These are phyloP conservation scores for Boletus insuetus DNA, from an alignment of 768 basidiomycete genomes.

Conservation along the genomic window DNA sequence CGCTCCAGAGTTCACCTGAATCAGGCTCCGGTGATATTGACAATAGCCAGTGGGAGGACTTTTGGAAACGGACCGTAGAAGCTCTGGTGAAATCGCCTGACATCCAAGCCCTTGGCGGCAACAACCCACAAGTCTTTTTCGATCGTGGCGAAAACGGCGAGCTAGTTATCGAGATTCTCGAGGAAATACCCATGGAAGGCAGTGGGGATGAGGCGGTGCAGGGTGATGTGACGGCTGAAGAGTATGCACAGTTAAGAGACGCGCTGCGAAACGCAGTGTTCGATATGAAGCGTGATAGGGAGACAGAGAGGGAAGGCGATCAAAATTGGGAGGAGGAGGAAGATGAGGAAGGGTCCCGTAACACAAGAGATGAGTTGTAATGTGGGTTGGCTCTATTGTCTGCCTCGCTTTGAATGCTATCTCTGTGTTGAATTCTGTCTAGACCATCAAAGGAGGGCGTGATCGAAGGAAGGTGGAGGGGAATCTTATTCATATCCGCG, in stretches of 20 bases:
- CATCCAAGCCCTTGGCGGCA: conserved; percentile 25
- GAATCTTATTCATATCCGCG: conserved; percentile 24
- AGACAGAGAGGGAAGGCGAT: conserved; percentile 17
- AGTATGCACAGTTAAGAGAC: conserved; percentile 45
- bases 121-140: conserved; percentile 38
- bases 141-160: conserved; percentile 42
- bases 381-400: conserved; percentile 22
- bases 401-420: conserved; percentile 18
- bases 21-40: conserved; percentile 15
- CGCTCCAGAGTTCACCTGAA: conserved; percentile 18
- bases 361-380: conserved; percentile 33
- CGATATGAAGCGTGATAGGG: conserved; percentile 42
- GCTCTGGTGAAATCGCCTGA: conserved; percentile 31
- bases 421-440: conserved; percentile 3
- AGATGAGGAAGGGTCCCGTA: conserved; percentile 30
- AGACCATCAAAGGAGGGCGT: too few species aligned
- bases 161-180: conserved; percentile 43
- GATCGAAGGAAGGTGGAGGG: conserved; percentile 1
- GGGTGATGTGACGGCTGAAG: conserved; percentile 35
- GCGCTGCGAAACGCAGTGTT: conserved; percentile 53
- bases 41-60: conserved; percentile 17
- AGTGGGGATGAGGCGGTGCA: conserved; percentile 20
- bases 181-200: conserved; percentile 40
- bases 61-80: conserved; percentile 30
- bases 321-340: conserved; percentile 30